phyloP scores from a whole-genome alignment of 352 stramenopile species.

The Pythium rhizo-oryzae region DNA sequence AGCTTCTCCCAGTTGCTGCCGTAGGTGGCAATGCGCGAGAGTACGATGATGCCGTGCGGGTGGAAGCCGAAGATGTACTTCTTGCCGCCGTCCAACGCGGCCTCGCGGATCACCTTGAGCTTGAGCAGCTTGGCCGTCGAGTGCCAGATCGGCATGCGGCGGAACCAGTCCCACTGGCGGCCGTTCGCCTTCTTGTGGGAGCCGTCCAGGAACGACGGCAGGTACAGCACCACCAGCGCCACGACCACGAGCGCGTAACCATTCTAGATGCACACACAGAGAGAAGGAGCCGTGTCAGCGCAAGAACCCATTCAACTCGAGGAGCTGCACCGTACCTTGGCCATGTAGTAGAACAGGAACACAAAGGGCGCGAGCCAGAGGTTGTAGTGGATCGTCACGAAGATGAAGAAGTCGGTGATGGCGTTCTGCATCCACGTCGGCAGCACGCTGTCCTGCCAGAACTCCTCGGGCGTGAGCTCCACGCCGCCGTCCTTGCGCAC shows the following conservation, averaged over 20 bases:
- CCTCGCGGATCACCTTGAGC: constrained; percentile 66
- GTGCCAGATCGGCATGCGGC: constrained; percentile 51
- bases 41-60: constrained; percentile 74
- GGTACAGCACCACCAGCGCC: constrained; percentile 57
- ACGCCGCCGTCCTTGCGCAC: constrained; percentile 27
- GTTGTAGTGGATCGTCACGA: constrained; percentile 81
- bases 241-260: constrained; percentile 58
- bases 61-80: constrained; percentile 81
- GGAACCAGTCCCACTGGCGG: constrained; percentile 54
- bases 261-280: constrained; percentile 30
- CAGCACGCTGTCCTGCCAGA: constrained; percentile 47
- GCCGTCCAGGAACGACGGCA: constrained; percentile 65
- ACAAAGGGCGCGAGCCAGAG: constrained; percentile 54
- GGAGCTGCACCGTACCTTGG: constrained; percentile 29
- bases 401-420: constrained; percentile 50
- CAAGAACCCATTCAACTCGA: no score
- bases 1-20: constrained; percentile 72
- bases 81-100: constrained; percentile 59
- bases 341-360: constrained; percentile 67
- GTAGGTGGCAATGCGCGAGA: constrained; percentile 71
- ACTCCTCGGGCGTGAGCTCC: constrained; percentile 47
- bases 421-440: constrained; percentile 49
- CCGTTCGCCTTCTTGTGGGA: constrained; percentile 56
- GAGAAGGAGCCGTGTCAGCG: no score
- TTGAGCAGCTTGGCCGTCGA: constrained; percentile 48